Base-by-base conservation (phyloP, 2,329 filamentous ascomycete genomes). In the Aphanoascus verrucosus region DNA sequence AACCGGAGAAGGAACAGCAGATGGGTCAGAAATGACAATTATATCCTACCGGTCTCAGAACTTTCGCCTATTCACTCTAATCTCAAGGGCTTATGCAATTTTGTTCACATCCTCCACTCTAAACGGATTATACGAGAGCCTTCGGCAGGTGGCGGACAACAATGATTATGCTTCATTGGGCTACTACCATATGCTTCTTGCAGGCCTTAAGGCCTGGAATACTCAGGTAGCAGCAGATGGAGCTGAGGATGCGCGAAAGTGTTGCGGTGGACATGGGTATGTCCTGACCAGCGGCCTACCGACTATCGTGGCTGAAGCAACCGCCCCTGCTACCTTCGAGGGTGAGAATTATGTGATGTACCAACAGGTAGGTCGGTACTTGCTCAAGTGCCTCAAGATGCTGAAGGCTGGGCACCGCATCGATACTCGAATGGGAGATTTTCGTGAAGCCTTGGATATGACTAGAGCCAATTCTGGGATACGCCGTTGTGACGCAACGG, bases 341-440 rank as follows among this genome's bases (percentile, higher is more conserved):
- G 71, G 70, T 5, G 71, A 73, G 52, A 73, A 70, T 43, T 69
- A 67, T 51, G 69, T 70, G 6, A 65, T 72, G 54, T 66, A 66
- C 54, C 69, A 70, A 52, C 67, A 73, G 59, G 60, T 70, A 17
- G 62, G 63, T 3, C 60, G 63, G 2, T 61, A 62, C 41, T 58
- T 71, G 37, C 32, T 55, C 14, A 57, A 55, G 50, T 17, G 55
- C 35, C 49, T 47, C 17, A 49, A 53, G 12, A 23, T 41, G 7
- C 34, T 57, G 12, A 55, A 52, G 37, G 35, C 34, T 12, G 55
- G 55, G 28, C 43, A 44, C n/a, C 52, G 19, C 38, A 52, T 57
- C 31, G 52, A 55, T 28, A 12, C 14, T 3, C 52, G 15, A 15
- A 37, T 55, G 15, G 9, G 8, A n/a, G 12, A 43, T 34, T 9